phyloP scores from a whole-genome alignment of 306 rosid species.

The Ammopiptanthus mongolicus region DNA sequence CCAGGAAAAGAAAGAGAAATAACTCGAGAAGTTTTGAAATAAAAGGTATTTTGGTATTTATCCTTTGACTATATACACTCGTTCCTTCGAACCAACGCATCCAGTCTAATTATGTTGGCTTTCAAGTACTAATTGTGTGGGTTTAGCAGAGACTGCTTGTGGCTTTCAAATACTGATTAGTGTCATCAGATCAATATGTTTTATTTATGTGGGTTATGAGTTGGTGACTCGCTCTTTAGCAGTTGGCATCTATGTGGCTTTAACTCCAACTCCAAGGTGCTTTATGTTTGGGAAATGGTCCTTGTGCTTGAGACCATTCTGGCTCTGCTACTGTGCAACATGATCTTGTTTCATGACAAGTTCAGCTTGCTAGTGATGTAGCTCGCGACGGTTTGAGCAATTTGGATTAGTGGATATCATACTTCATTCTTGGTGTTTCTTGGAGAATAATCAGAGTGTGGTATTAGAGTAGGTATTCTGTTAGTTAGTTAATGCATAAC shows the following conservation, averaged over 20 bases:
- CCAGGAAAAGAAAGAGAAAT: too few relatives aligned
- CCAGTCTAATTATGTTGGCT: too few relatives aligned
- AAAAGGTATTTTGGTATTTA: too few relatives aligned
- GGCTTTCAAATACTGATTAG: too few relatives aligned
- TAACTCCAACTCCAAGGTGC: background rate
- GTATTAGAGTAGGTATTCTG: too few relatives aligned
- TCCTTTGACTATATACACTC: too few relatives aligned
- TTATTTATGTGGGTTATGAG: background rate
- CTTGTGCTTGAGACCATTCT: background rate
- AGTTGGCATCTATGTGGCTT: background rate
- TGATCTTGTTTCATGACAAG: background rate
- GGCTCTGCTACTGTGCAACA: background rate
- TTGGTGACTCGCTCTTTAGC: background rate
- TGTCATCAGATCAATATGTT: background rate
- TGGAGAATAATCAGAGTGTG: too few relatives aligned
- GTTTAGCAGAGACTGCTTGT: too few relatives aligned
- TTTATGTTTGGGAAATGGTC: background rate
- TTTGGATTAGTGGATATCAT: background rate
- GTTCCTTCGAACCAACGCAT: too few relatives aligned
- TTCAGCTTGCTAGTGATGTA: background rate
- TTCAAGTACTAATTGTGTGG: too few relatives aligned
- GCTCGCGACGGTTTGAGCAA: background rate
- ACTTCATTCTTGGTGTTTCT: background rate
- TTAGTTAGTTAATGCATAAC: too few relatives aligned
- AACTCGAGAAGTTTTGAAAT: too few relatives aligned